Conservation (phyloP, 2,329 filamentous ascomycete genomes). For the Cladosporium velox region DNA sequence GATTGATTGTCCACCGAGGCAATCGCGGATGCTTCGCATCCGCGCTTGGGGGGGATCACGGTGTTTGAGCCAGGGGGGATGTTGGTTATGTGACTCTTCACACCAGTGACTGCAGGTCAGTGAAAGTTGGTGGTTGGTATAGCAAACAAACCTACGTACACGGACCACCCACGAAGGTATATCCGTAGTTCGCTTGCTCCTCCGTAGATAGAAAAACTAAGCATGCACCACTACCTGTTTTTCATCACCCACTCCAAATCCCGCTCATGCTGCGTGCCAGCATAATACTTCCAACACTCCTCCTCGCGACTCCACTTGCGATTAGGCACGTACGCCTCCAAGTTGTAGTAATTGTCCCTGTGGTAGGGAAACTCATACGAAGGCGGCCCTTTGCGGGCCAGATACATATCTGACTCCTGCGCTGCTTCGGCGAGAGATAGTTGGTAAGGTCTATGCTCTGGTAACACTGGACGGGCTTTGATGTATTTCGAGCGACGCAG, state of each 20-base stretch:
- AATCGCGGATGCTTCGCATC: too few species aligned
- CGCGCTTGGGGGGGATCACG: too few species aligned
- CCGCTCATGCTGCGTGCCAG: slow-evolving; percentile 39
- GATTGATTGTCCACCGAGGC: too few species aligned
- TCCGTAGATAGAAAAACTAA: too few species aligned
- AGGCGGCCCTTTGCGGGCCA: slow-evolving; percentile 53
- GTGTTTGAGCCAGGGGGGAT: too few species aligned
- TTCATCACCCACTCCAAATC: slow-evolving; percentile 42
- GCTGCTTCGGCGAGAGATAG: slow-evolving; percentile 51
- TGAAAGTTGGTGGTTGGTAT: too few species aligned
- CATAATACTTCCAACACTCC: slow-evolving; percentile 53
- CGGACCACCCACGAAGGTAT: too few species aligned
- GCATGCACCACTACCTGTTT: too few species aligned
- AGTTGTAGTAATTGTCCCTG: slow-evolving; percentile 61
- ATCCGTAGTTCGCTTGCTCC: too few species aligned
- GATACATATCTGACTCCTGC: slow-evolving; percentile 53
- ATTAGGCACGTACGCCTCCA: slow-evolving; percentile 60
- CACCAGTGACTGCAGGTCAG: too few species aligned
- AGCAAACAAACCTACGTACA: too few species aligned
- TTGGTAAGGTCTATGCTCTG: slow-evolving; percentile 53
- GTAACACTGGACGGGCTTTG: slow-evolving; percentile 30
- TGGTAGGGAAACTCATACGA: slow-evolving; percentile 57
- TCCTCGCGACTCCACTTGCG: slow-evolving; percentile 54
- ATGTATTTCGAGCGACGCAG: slow-evolving; percentile 46
- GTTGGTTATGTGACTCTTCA: too few species aligned